Percentiles rank a stretch among this genome's conserved stretches.
Evolutionary conservation across 2,329 filamentous ascomycete genomes (phyloP).

Genomic region (Penicillium freii): DNA sequence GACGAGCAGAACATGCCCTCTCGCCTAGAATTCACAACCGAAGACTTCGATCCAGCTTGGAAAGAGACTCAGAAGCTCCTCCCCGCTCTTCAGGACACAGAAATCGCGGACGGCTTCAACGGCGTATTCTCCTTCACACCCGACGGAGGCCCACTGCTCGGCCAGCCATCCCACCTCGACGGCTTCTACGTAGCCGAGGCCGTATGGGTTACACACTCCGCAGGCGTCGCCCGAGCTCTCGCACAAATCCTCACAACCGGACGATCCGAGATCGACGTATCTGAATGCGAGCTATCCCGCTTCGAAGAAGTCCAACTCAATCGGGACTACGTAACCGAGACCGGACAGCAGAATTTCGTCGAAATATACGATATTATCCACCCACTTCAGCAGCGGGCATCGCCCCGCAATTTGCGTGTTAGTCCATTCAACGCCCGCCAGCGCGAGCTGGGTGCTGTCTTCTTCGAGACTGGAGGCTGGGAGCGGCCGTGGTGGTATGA

Average conservation of each 20-base stretch:
- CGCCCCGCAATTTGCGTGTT: constrained; percentile 57
- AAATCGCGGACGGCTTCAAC: constrained; percentile 62
- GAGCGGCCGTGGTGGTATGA: constrained; percentile 64
- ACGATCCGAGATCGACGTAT: constrained; percentile 55
- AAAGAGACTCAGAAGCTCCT: constrained; percentile 55
- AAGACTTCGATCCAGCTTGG: constrained; percentile 64
- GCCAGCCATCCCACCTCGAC: constrained; percentile 57
- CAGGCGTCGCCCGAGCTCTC: constrained; percentile 60
- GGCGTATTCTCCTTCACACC: constrained; percentile 66
- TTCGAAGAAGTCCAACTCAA: constrained; percentile 62
- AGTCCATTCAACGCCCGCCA: constrained; percentile 60
- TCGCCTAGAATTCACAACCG: constrained; percentile 56
- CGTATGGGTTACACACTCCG: constrained; percentile 66
- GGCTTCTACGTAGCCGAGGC: constrained; percentile 65
- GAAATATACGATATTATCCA: constrained; percentile 66
- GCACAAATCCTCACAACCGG: constrained; percentile 60
- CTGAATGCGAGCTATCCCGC: constrained; percentile 59
- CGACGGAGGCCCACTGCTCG: constrained; percentile 61
- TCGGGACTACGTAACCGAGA: constrained; percentile 56
- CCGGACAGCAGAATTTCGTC: constrained; percentile 60
- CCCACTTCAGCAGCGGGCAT: constrained; percentile 57
- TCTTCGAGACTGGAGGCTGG: constrained; percentile 60
- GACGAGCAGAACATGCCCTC: constrained; percentile 64
- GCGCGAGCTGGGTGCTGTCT: constrained; percentile 51
- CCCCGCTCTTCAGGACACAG: constrained; percentile 50